A percentile compares a stretch with the other conserved stretches of the same genome.
Conservation (phyloP, 495 filamentous ascomycete species). For the Neurospora discreta region DNA sequence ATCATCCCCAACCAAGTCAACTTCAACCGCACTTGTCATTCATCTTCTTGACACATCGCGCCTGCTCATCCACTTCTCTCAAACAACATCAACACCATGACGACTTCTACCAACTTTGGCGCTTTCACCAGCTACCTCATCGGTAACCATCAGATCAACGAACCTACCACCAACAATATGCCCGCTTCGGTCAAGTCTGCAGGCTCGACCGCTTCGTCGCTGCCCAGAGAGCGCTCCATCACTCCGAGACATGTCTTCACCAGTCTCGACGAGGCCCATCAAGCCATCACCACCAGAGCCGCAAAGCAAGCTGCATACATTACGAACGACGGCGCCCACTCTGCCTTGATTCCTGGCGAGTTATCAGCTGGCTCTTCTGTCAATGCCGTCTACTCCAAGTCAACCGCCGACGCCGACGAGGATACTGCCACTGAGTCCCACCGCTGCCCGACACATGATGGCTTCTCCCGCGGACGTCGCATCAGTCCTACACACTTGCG, state of each 20-base stretch:
- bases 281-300: conserved; percentile 16
- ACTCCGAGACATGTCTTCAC: conserved; percentile 14
- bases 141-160: not conserved
- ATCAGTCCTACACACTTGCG: conserved; percentile 2
- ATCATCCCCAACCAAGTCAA: not conserved
- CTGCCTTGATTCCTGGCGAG: not conserved
- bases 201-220: not conserved
- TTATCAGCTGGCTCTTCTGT: conserved; percentile 4
- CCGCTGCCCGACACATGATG: not conserved
- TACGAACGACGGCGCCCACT: not conserved
- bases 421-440: not conserved
- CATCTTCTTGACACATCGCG: not conserved
- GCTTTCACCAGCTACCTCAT: not conserved
- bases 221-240: conserved; percentile 2
- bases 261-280: conserved; percentile 16
- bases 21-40: not conserved
- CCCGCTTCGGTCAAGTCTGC: not conserved
- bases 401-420: not conserved
- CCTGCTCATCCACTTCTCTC: not conserved
- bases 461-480: conserved; percentile 3
- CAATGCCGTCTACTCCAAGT: not conserved
- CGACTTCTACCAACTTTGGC: not conserved
- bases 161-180: not conserved
- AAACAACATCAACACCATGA: not conserved
- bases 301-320: not conserved